Evolutionary conservation across 768 basidiomycete species (phyloP).

Genomic region (Rubroboletus satanas): DNA sequence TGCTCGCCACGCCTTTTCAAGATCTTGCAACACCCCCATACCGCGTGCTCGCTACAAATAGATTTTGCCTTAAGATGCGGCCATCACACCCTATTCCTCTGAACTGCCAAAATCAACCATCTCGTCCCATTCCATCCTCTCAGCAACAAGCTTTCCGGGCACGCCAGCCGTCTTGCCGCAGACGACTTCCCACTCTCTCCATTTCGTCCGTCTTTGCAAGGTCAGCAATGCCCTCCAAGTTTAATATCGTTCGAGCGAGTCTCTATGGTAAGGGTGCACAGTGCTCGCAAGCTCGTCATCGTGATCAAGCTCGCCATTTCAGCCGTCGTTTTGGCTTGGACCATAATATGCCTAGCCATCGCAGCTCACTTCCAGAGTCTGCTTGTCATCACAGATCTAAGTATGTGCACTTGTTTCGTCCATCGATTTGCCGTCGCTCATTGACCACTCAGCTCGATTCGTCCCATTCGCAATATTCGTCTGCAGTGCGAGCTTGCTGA

Average conservation of each 20-base stretch:
- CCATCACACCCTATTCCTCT: conserved; percentile 22
- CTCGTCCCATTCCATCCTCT: conserved; percentile 18
- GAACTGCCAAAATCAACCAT: conserved; percentile 25
- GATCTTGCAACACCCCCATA: conserved; percentile 20
- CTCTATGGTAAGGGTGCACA: conserved; percentile 54
- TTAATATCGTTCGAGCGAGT: conserved; percentile 63
- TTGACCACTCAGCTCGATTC: conserved; percentile 61
- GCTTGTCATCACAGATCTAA: conserved; percentile 73
- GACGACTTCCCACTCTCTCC: conserved; percentile 32
- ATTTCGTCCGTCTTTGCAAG: conserved; percentile 30
- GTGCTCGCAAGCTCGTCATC: not conserved
- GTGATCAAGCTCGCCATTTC: not conserved
- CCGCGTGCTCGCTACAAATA: conserved; percentile 29
- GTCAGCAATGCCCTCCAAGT: conserved; percentile 61
- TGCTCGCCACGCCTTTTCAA: conserved; percentile 29
- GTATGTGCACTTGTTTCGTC: conserved; percentile 39
- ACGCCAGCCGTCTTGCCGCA: conserved; percentile 33
- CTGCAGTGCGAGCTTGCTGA: conserved; percentile 62
- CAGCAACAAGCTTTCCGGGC: conserved; percentile 18
- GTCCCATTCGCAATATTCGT: conserved; percentile 85
- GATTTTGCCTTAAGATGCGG: conserved; percentile 28
- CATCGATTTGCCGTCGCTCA: not conserved
- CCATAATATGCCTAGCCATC: conserved; percentile 74
- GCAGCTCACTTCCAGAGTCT: conserved; percentile 73
- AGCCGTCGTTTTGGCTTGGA: conserved; percentile 72